These are phyloP conservation scores for Hypoxylon trugodes DNA, from an alignment of 495 filamentous ascomycete genomes.

Conservation along the genomic window DNA sequence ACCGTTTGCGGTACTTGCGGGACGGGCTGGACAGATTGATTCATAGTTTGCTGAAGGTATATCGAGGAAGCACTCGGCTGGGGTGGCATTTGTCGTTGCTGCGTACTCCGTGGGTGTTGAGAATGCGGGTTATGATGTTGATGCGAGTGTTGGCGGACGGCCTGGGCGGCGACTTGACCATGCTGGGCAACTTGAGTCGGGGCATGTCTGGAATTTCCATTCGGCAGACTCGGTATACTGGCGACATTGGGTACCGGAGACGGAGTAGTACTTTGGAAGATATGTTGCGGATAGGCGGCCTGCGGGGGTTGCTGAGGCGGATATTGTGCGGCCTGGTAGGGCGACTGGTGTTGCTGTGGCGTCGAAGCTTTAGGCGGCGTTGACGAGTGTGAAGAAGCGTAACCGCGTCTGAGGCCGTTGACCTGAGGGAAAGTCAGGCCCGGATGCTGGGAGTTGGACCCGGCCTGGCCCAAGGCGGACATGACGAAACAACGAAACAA, in stretches of 20 bases:
- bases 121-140: slow-evolving; percentile 30
- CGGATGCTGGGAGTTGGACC: slow-evolving; percentile 48
- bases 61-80: slow-evolving; percentile 36
- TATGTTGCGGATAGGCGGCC: slow-evolving; percentile 45
- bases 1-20: slow-evolving; percentile 42
- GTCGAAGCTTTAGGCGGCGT: slow-evolving; percentile 55
- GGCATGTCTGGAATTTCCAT: slow-evolving; percentile 50
- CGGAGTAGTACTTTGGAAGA: slow-evolving; percentile 47
- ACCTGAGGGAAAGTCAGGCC: slow-evolving; percentile 47
- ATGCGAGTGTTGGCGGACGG: slow-evolving; percentile 46
- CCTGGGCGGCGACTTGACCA: slow-evolving; percentile 50
- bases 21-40: slow-evolving; percentile 45
- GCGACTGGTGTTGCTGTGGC: slow-evolving; percentile 52
- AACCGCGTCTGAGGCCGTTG: slow-evolving; percentile 41
- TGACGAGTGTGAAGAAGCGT: slow-evolving; percentile 48
- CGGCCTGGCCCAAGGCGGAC: slow-evolving; percentile 47
- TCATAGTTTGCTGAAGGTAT: slow-evolving; percentile 46
- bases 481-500: slow-evolving; percentile 40
- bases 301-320: slow-evolving; percentile 46
- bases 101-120: slow-evolving; percentile 40
- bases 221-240: slow-evolving; percentile 45
- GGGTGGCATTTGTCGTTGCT: slow-evolving; percentile 39
- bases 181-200: slow-evolving; percentile 47
- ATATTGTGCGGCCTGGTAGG: slow-evolving; percentile 54
- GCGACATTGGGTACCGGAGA: slow-evolving; percentile 49